Base-by-base conservation (phyloP, 176 grass and related monocot species). In the Echinochloa phyllopogon region DNA sequence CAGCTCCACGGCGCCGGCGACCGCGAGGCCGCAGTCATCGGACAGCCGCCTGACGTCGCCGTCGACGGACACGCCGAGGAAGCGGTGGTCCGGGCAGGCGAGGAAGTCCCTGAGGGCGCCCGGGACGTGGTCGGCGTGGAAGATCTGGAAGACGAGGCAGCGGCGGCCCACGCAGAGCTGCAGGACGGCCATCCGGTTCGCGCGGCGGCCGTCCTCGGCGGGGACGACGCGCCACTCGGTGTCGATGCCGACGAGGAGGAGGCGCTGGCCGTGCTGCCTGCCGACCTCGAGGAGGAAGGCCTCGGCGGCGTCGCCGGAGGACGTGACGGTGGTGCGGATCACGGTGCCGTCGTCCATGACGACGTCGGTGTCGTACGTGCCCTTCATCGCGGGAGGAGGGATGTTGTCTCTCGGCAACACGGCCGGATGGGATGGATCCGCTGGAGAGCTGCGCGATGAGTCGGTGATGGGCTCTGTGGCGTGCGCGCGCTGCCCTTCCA, bases 181-280 rank as follows among this genome's bases (percentile, higher is more conserved):
- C 69, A 97, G 86, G 10, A 94, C 59, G 17, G 88, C 88, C 25
- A 89, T 58, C 2, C 37, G 64, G 76, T 91, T 21, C 55, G 0
- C 17, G 78, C 24, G 72, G 0, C 7, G 48, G 0, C 40, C 24
- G 18, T 10, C 65, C 14, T 7, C 27, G 0, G 6, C 2, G 65
- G 6, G 8, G 78, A 48, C 84, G 4, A 84, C 38, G 50, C 86
- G 88, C 90, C 89, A 97, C 79, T 97, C 87, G 44, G 81, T 65
- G 75, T 97, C 91, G 42, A 97, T 69, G 36, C 91, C 94, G 43
- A 97, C 87, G 58, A 97, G 27, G 58, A 97, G 27, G 55, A 88
- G 87, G 9, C 24, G 29, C 0, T 39, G 13, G 43, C 61, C 67
- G 36, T 51, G n/a, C 57, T 10, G 24, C n/a, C 10, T n/a, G 51